Percentiles rank a stretch among this genome's conserved stretches.
Conservation (phyloP, 331 rosid genomes). For the Cydonia oblonga region DNA sequence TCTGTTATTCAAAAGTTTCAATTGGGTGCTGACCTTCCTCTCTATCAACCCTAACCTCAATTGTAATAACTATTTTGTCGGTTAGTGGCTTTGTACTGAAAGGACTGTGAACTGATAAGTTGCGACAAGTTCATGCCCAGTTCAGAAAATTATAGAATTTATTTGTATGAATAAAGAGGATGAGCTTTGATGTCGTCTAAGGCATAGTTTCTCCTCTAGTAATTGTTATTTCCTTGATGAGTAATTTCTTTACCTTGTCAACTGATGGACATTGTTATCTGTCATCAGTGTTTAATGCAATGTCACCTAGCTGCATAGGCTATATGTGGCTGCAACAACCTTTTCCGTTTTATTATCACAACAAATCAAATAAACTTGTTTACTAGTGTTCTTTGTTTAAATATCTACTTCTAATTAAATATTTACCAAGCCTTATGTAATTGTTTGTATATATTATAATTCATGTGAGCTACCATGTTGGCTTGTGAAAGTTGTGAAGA, state of each 20-base stretch:
- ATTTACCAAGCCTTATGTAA: too few relatives aligned
- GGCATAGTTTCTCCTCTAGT: neutral
- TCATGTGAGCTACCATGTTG: too few relatives aligned
- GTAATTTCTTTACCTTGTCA: neutral
- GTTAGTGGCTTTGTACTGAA: slow-evolving; percentile 16
- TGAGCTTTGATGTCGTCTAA: neutral
- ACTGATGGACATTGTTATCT: neutral
- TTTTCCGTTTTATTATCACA: neutral
- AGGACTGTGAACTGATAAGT: neutral
- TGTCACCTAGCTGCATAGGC: neutral
- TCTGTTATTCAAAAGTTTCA: neutral
- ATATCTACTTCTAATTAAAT: too few relatives aligned
- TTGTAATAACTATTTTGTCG: slow-evolving; percentile 8
- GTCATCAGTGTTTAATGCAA: neutral
- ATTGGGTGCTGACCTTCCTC: neutral
- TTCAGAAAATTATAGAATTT: neutral
- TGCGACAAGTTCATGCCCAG: neutral
- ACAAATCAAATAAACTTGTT: too few relatives aligned
- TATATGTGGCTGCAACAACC: neutral
- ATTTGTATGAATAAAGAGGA: neutral
- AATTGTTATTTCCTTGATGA: neutral
- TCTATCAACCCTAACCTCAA: slow-evolving; percentile 15
- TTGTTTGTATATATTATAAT: too few relatives aligned
- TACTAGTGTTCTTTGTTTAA: too few relatives aligned
- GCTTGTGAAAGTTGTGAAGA: too few relatives aligned